Evolutionary conservation across 1,284 basidiomycete genomes (phyloP).

Genomic region (Amylostereum areolatum): DNA sequence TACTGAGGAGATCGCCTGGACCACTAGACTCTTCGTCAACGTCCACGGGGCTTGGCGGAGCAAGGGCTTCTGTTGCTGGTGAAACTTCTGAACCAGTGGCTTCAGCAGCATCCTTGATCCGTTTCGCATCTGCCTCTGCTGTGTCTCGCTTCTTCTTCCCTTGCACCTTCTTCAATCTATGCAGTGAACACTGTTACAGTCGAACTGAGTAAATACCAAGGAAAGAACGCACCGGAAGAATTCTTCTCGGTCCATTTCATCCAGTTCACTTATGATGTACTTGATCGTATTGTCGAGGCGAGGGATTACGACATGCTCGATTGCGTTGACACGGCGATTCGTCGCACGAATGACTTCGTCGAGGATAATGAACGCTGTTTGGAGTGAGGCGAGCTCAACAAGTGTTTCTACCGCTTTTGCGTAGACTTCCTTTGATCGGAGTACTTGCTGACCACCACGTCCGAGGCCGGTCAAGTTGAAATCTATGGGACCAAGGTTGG

Average conservation of each 20-base stretch:
- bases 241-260: constrained; percentile 97
- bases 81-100: constrained; percentile 8
- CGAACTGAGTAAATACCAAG: neutral
- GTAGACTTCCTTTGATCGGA: constrained; percentile 91
- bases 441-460: constrained; percentile 94
- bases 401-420: constrained; percentile 96
- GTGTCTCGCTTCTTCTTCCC: constrained; percentile 92
- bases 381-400: constrained; percentile 93
- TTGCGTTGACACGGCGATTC: constrained; percentile 97
- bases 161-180: constrained; percentile 90
- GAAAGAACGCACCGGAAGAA: constrained; percentile 73
- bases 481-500: constrained; percentile 46
- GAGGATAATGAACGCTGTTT: constrained; percentile 97
- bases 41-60: constrained; percentile 4
- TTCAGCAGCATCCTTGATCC: constrained; percentile 19
- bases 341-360: constrained; percentile 99
- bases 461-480: constrained; percentile 98
- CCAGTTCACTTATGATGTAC: constrained; percentile 92
- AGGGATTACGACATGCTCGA: constrained; percentile 97
- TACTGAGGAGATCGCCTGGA: constrained; percentile 64
- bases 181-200: neutral
- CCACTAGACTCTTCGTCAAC: constrained; percentile 30
- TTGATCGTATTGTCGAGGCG: constrained; percentile 95
- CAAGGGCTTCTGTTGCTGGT: constrained; percentile 11
- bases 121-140: constrained; percentile 40